phyloP scores from a whole-genome alignment of 495 filamentous ascomycete species.

The Xylaria nigripes region DNA sequence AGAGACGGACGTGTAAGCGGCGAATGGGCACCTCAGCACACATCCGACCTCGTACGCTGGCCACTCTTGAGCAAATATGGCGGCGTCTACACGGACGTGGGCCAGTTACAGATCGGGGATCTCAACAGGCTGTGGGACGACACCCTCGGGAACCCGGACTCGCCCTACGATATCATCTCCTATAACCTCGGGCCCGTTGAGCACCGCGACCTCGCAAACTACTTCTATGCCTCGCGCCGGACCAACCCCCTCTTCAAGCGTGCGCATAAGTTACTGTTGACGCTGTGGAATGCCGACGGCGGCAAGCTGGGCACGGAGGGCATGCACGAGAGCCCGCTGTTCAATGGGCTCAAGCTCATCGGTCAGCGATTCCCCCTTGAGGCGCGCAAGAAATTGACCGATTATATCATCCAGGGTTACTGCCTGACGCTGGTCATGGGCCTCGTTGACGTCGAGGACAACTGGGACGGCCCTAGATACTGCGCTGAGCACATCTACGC shows the following conservation, averaged over 20 bases:
- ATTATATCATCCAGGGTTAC: conserved; percentile 48
- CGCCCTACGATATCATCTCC: conserved; percentile 40
- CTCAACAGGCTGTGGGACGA: conserved; percentile 42
- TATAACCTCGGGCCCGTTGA: conserved; percentile 34
- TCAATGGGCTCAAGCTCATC: conserved; percentile 37
- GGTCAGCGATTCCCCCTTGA: conserved; percentile 27
- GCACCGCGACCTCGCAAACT: conserved; percentile 37
- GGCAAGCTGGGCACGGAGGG: conserved; percentile 44
- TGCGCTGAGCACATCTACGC: conserved; percentile 38
- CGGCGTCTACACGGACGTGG: conserved; percentile 50
- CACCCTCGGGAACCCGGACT: conserved; percentile 37
- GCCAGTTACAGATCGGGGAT: conserved; percentile 48
- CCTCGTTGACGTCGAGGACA: conserved; percentile 40
- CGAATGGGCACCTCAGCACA: conserved; percentile 43
- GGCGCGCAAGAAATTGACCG: conserved; percentile 34
- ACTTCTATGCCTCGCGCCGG: conserved; percentile 35
- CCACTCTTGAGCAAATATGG: conserved; percentile 48
- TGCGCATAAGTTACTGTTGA: conserved; percentile 42
- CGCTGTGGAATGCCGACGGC: conserved; percentile 41
- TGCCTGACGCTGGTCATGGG: conserved; percentile 44
- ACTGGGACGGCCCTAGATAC: conserved; percentile 48
- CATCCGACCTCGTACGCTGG: conserved; percentile 48
- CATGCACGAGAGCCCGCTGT: conserved; percentile 40
- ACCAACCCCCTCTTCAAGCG: conserved; percentile 42
- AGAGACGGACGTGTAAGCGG: conserved; percentile 39